These are phyloP conservation scores for Candida boleticola DNA, from an alignment of 805 yeast genomes.

Conservation along the genomic window DNA sequence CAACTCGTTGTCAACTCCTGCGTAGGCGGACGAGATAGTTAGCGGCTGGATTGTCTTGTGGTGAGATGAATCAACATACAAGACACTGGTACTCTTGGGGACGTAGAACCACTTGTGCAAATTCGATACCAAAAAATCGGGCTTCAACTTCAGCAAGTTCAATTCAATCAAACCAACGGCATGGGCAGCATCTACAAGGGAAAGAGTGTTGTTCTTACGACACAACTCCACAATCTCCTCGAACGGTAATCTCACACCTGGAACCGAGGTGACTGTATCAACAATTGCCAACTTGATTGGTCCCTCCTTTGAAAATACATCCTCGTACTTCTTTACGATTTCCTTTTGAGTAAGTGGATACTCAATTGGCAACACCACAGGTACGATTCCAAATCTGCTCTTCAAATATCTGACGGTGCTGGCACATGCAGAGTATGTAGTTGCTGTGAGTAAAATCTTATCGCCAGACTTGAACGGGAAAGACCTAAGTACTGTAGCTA, in stretches of 20 bases:
- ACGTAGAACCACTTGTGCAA: conserved; percentile 68
- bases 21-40: conserved; percentile 54
- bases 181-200: conserved; percentile 77
- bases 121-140: conserved; percentile 62
- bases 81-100: conserved; percentile 56
- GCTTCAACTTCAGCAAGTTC: conserved; percentile 40
- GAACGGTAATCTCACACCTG: conserved; percentile 60
- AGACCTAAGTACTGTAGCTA: conserved; percentile 55
- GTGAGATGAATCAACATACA: conserved; percentile 54
- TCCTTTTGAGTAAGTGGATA: conserved; percentile 45
- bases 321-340: conserved; percentile 22
- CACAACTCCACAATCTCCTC: conserved; percentile 46
- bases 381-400: conserved; percentile 23
- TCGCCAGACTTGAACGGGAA: conserved; percentile 52
- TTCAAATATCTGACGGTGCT: conserved; percentile 47
- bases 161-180: conserved; percentile 53
- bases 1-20: conserved; percentile 28
- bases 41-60: conserved; percentile 52
- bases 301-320: conserved; percentile 11
- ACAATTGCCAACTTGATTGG: conserved; percentile 47
- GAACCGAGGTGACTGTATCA: conserved; percentile 62
- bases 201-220: conserved; percentile 42
- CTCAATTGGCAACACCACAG: conserved; percentile 34
- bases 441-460: conserved; percentile 45
- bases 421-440: conserved; percentile 54